Evolutionary conservation across 1,284 basidiomycete genomes (phyloP).

Genomic region (Moesziomyces antarcticus): DNA sequence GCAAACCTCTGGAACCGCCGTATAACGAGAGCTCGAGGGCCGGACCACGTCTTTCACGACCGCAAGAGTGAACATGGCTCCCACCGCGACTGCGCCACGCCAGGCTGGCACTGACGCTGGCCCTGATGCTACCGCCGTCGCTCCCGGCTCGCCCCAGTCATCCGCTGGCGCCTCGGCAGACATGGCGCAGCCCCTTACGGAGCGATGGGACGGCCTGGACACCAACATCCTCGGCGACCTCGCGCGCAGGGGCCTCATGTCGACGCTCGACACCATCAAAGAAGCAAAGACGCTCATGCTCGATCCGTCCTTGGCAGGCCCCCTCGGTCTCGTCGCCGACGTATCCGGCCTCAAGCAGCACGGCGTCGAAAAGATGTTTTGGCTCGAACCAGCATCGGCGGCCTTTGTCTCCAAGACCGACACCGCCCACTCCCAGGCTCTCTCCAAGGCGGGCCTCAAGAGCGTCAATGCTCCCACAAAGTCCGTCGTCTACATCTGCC

Average conservation of each 20-base stretch:
- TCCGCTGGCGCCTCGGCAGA: constrained; percentile 16
- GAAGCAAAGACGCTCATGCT: constrained; percentile 89
- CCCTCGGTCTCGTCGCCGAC: constrained; percentile 90
- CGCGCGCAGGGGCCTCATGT: constrained; percentile 47
- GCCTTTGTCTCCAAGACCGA: constrained; percentile 43
- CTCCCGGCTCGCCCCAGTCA: constrained; percentile 1
- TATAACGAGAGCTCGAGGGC: no score
- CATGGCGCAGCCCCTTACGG: constrained; percentile 14
- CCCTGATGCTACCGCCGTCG: constrained; percentile 2
- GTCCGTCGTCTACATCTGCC: constrained; percentile 92
- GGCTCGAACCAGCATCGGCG: constrained; percentile 77
- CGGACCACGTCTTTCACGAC: neutral
- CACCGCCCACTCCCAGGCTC: constrained; percentile 14
- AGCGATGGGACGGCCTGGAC: constrained; percentile 49
- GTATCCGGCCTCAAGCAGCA: constrained; percentile 93
- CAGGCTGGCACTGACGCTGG: constrained; percentile 16
- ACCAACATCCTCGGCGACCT: constrained; percentile 45
- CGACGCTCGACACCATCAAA: constrained; percentile 53
- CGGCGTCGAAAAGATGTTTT: constrained; percentile 99
- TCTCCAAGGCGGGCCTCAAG: constrained; percentile 29
- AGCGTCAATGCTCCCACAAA: constrained; percentile 78
- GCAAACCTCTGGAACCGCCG: no score
- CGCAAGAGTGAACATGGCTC: constrained; percentile 17
- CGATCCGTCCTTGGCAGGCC: constrained; percentile 86
- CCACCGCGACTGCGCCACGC: constrained; percentile 24